These are phyloP conservation scores for Myriosclerotinia scirpicola DNA, from an alignment of 2,329 filamentous ascomycete species.

Conservation along the genomic window DNA sequence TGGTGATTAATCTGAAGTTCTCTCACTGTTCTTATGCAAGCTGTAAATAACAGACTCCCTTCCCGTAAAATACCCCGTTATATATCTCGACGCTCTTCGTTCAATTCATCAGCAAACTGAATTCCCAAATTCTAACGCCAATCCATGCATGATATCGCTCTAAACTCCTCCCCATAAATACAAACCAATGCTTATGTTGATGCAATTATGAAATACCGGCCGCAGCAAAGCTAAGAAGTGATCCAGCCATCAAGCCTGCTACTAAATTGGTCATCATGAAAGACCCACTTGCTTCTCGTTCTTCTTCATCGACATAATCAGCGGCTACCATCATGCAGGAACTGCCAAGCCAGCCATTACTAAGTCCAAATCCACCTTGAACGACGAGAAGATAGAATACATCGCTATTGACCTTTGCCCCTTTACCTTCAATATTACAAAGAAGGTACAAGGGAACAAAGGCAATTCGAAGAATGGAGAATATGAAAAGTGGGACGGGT, in stretches of 20 bases:
- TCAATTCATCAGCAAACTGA: not conserved
- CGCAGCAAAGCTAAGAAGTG: constrained; percentile 80
- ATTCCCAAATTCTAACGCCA: not conserved
- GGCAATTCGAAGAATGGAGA: constrained; percentile 62
- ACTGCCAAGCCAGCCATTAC: constrained; percentile 83
- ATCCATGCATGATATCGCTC: constrained; percentile 13
- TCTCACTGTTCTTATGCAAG: constrained; percentile 7
- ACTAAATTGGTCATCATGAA: constrained; percentile 96
- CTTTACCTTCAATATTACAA: constrained; percentile 80
- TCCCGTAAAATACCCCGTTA: constrained; percentile 2
- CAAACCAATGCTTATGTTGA: not conserved
- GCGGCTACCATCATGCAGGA: constrained; percentile 89
- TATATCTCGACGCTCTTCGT: not conserved
- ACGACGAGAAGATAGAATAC: constrained; percentile 84
- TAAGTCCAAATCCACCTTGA: constrained; percentile 79
- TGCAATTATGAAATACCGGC: constrained; percentile 41
- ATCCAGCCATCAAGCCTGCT: constrained; percentile 78
- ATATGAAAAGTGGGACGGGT: constrained; percentile 65
- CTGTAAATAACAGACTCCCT: not conserved
- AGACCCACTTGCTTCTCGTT: constrained; percentile 83
- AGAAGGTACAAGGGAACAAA: constrained; percentile 86
- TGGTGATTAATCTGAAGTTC: not conserved
- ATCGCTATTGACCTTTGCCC: constrained; percentile 75
- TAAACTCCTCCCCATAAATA: constrained; percentile 14
- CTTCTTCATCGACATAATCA: constrained; percentile 76